A percentile compares a stretch with the other conserved stretches of the same genome.
Evolutionary conservation across 345 rosid genomes (phyloP).

Genomic region (Syzygium aromaticum): DNA sequence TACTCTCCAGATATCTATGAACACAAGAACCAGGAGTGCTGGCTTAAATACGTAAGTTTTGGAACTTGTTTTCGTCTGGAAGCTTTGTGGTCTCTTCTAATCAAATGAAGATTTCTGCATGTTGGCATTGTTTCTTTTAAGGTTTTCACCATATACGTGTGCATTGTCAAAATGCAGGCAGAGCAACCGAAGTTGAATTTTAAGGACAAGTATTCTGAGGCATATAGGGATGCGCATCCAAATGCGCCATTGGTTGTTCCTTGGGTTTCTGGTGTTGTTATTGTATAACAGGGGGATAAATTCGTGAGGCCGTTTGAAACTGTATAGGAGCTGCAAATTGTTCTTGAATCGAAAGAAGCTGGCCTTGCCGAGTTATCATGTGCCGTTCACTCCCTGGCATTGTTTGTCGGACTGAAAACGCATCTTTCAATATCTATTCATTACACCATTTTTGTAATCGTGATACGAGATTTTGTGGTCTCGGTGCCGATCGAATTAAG

Average conservation of each 20-base stretch:
- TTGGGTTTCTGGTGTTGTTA: conserved; percentile 84
- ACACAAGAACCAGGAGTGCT: conserved; percentile 83
- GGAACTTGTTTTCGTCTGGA: background rate
- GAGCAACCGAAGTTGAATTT: conserved; percentile 70
- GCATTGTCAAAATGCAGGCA: conserved; percentile 46
- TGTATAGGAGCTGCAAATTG: background rate
- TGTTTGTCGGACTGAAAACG: background rate
- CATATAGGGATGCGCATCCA: conserved; percentile 75
- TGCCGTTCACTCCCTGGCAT: background rate
- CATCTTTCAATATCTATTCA: background rate
- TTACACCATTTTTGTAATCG: background rate
- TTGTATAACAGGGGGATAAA: conserved; percentile 9
- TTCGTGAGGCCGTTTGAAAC: background rate
- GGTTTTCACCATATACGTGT: background rate
- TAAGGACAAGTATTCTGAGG: conserved; percentile 67
- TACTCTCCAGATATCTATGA: conserved; percentile 82
- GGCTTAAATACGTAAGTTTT: conserved; percentile 85
- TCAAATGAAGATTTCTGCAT: background rate
- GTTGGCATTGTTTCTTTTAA: background rate
- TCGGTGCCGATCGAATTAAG: background rate
- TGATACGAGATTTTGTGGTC: background rate
- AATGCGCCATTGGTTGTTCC: conserved; percentile 76
- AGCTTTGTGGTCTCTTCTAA: background rate
- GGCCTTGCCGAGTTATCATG: background rate
- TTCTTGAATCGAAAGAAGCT: background rate